Evolutionary conservation across 2,329 filamentous ascomycete genomes (phyloP), one percentile per base, ranked within the genome.

Genomic region (Aspergillus brunneoviolaceus): DNA sequence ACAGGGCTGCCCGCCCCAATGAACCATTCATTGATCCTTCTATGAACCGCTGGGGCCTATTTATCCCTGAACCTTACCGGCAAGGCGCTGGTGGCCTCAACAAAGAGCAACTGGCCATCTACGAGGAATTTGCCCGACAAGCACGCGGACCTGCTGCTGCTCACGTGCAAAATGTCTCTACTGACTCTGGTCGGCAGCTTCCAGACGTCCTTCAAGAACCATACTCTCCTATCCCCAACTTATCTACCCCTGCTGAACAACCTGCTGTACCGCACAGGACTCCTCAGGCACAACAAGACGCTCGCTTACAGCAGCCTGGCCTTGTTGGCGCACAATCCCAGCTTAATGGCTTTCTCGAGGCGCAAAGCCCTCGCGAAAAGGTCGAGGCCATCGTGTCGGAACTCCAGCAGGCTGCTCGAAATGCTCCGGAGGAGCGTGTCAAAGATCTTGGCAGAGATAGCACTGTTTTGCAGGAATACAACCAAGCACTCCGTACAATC

Each of bases 111-210:
- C 86, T 98, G 80, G 91, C 91, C 11, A 96, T 99, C 27, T 99
- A 99, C 71, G 93, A 98, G 70, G 93, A 98, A 64, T 99, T 99
- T 75, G 92, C 91, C 10, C 85, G 92, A 58, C 92, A 96, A 72
- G 89, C 91, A 29, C 89, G 92, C 58, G 85, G 84, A n/a, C 77
- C 84, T 48, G 75, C 71, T 74, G 82, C 71, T 67, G 82, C 62
- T 74, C 87, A 78, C 72, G 82, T 71, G 71, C 86, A 75, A 74
- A 87, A 72, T 74, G 74, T 78, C 9, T 85, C 85, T 2, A 82
- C 85, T 52, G 86, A 88, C 63, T 81, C 81, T 58, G 82, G 82
- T 51, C 82, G 86, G 58, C 85, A 87, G 65, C 73, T 88, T 55
- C 83, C 84, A 11, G 86, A 88, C 67, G 81, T 88, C 16, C 78